phyloP scores from a whole-genome alignment of 2,329 filamentous ascomycete species.

The Lasiodiplodia sp. region DNA sequence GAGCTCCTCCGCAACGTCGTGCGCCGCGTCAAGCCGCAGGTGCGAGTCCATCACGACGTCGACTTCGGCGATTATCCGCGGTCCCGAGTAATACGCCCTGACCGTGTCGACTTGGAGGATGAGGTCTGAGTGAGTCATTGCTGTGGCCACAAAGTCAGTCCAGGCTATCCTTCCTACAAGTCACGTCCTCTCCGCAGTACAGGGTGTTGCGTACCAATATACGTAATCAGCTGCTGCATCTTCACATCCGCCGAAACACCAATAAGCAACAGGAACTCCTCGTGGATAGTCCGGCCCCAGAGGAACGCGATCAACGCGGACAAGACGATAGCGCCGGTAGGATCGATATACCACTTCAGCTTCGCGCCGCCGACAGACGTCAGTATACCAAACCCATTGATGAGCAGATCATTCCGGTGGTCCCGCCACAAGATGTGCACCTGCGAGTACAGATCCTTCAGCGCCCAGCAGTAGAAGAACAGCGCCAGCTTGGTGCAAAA shows the following conservation, averaged over 20 bases:
- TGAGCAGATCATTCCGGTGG: slow-evolving; percentile 94
- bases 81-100: slow-evolving; percentile 87
- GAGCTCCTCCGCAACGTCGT: slow-evolving; percentile 92
- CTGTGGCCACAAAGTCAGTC: not conserved
- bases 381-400: slow-evolving; percentile 92
- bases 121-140: slow-evolving; percentile 81
- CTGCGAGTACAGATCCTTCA: slow-evolving; percentile 90
- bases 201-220: slow-evolving; percentile 59
- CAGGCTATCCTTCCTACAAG: not conserved
- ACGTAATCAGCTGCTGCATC: slow-evolving; percentile 92
- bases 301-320: slow-evolving; percentile 78
- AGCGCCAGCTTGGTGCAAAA: slow-evolving; percentile 83
- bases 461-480: slow-evolving; percentile 90
- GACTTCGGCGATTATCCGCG: slow-evolving; percentile 90
- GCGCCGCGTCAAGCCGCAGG: slow-evolving; percentile 76
- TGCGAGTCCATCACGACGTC: slow-evolving; percentile 91
- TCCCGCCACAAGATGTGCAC: slow-evolving; percentile 94
- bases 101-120: slow-evolving; percentile 94
- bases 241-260: slow-evolving; percentile 86
- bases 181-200: not conserved
- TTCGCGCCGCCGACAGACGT: slow-evolving; percentile 89
- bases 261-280: slow-evolving; percentile 89
- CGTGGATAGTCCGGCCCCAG: slow-evolving; percentile 86
- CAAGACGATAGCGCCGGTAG: slow-evolving; percentile 87
- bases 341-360: slow-evolving; percentile 93